Evolutionary conservation across 2,329 filamentous ascomycete genomes (phyloP), one percentile per base, ranked within the genome.

Genomic region (Acrodontium crateriforme): DNA sequence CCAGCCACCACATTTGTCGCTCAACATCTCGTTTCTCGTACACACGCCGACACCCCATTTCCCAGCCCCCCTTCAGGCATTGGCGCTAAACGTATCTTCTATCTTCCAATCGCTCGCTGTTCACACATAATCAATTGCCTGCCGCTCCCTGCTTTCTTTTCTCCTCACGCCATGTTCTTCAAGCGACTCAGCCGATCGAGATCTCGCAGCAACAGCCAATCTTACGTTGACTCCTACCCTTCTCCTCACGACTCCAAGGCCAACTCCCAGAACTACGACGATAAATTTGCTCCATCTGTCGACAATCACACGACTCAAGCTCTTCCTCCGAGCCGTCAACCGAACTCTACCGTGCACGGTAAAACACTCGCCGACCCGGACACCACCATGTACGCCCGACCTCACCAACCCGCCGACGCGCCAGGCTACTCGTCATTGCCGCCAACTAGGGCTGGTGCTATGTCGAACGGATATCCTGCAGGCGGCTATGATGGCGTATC

Each of bases 211-310:
- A 62, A 63, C 51, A 52, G 52, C 31, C 61, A 63, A 43, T 56
- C 51, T 42, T 65, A 65, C 56, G 54, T 65, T 38, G 61, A 65
- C 40, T 49, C 53, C 47, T 44, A 53, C 29, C 35, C 42, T 27
- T 50, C 52, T 24, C 52, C 52, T 14, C 55, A 59, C 53, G 50
- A 54, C 43, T 44, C 38, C 40, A 55, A 53, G 36, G 49, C 49
- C 42, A 61, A 60, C 47, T 52, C 53, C 23, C 56, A 55, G 35
- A 48, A 45, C 44, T 63, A 63, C 56, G 55, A 63, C 45, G 54
- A 63, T 39, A 54, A 58, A 41, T 47, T 49, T 36, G 45, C 48
- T 24, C 43, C 44, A 24, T 41, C 36, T 24, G 34, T 31, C 20
- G 40, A 43, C 24, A 26, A 29, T 18, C 35, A 33, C 18, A 15